Evolutionary conservation across 768 basidiomycete species (phyloP), one percentile per base, ranked within the genome.

Genomic region (Naganishia vaughanmartiniae): DNA sequence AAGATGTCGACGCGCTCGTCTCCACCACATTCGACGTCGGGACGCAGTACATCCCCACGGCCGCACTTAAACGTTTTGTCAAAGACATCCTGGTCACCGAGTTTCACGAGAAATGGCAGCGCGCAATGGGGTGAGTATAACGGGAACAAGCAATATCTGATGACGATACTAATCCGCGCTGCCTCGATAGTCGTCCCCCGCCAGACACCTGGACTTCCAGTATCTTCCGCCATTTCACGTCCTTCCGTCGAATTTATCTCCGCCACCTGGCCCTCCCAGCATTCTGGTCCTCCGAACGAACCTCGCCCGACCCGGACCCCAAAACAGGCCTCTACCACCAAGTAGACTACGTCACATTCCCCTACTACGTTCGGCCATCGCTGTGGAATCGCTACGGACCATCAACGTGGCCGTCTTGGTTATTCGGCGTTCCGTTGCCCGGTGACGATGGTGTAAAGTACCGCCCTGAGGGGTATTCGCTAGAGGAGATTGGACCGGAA

Each of bases 181-280:
- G 24, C 14, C 14, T 42, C 42, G 42, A 11, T 24, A 63, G 60
- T 7, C 21, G 36, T 7, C 15, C 60, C 10, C 31, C 60, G 28
- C 60, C 60, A 12, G 14, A 42, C 7, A 26, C 42, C 3, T 63
- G 60, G 60, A 45, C 39, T 17, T 54, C 33, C 54, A 45, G 42
- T 45, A 19, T 34, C 26, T 65, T 67, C 45, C 28, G 11, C 42
- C 21, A 24, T 17, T 91, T 89, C 4, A 90, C 90, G 21, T 91
- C 80, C 65, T 86, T 87, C 74, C 89, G 87, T 71, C 91, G 75
- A 14, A 88, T 87, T 74, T 90, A 87, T 69, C 87, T 73, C 39
- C 89, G 88, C 77, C 90, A 69, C 57, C 57, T 91, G 65, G 60
- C 86, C 84, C 73, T 88, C 87, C 19, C 88, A 1, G 21, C n/a